Conservation (phyloP, 768 basidiomycete genomes). For the Phylloporus arenicola region DNA sequence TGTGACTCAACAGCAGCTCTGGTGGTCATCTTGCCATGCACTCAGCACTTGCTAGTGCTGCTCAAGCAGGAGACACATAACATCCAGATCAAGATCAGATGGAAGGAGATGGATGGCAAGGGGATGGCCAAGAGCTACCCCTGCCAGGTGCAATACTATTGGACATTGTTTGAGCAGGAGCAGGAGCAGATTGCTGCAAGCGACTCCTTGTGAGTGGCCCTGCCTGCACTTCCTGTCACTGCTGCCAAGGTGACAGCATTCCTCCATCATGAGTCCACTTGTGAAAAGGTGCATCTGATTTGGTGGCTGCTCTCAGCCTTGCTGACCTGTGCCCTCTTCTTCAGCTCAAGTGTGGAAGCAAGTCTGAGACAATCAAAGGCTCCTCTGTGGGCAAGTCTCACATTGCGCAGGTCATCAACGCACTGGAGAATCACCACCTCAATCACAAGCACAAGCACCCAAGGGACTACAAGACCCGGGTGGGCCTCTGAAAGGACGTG, state of each 20-base stretch:
- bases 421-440: constrained; percentile 22
- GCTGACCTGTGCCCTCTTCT: too few relatives aligned
- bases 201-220: not conserved
- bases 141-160: constrained; percentile 26
- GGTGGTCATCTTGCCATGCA: not conserved
- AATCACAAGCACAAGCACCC: constrained; percentile 6
- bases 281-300: too few relatives aligned
- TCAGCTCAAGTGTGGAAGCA: too few relatives aligned
- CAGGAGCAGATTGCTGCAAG: too few relatives aligned
- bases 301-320: too few relatives aligned
- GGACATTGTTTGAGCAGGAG: constrained; percentile 17
- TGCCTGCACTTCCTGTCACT: too few relatives aligned
- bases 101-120: constrained; percentile 18
- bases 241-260: too few relatives aligned
- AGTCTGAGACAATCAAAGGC: too few relatives aligned
- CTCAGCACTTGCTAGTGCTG: not conserved
- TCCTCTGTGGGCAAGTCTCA: constrained; percentile 23
- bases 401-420: constrained; percentile 27
- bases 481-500: not conserved
- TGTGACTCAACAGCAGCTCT: too few relatives aligned
- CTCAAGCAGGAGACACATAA: constrained; percentile 3
- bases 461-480: not conserved
- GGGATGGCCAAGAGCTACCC: constrained; percentile 21
- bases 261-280: too few relatives aligned
- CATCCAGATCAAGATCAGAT: not conserved